A percentile compares a stretch with the other conserved stretches of the same genome.
These are phyloP conservation scores for Trichoderma sp. DNA, from an alignment of 2,329 filamentous ascomycete genomes.

Conservation along the genomic window DNA sequence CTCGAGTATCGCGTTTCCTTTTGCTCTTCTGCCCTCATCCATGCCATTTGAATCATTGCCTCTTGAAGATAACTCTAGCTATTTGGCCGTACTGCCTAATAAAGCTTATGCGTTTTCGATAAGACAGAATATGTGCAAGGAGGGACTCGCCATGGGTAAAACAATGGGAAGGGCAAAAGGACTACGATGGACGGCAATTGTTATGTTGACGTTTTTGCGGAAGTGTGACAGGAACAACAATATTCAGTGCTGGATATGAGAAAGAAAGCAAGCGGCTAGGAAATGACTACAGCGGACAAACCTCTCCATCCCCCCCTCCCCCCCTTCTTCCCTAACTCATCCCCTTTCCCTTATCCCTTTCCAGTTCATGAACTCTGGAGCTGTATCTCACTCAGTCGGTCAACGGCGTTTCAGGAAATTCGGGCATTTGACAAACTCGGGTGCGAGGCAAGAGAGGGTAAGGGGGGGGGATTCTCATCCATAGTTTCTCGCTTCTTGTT, in stretches of 20 bases:
- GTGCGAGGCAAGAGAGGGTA: constrained; percentile 9
- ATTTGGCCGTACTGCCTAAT: constrained; percentile 3
- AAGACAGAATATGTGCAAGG: constrained; percentile 2
- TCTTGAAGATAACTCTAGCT: background rate
- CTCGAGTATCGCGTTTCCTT: background rate
- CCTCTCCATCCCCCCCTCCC: background rate
- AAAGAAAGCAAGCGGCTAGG: constrained; percentile 19
- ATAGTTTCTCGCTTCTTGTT: constrained; percentile 11
- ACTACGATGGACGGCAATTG: constrained; percentile 2
- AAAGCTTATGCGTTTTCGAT: background rate
- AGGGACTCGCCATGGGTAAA: background rate
- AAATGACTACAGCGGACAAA: constrained; percentile 17
- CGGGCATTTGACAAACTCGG: constrained; percentile 14
- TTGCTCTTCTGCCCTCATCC: background rate
- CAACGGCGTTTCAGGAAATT: constrained; percentile 19
- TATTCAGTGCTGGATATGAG: constrained; percentile 16
- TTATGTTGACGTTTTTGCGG: constrained; percentile 3
- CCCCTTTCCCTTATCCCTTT: background rate
- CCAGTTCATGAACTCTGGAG: background rate
- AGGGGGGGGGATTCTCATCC: background rate
- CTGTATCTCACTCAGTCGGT: constrained; percentile 7
- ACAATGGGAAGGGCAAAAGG: background rate
- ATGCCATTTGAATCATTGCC: background rate
- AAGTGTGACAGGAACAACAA: constrained; percentile 10
- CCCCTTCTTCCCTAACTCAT: background rate